phyloP scores from a whole-genome alignment of 2,329 filamentous ascomycete genomes.

The Talaromyces funiculosus region DNA sequence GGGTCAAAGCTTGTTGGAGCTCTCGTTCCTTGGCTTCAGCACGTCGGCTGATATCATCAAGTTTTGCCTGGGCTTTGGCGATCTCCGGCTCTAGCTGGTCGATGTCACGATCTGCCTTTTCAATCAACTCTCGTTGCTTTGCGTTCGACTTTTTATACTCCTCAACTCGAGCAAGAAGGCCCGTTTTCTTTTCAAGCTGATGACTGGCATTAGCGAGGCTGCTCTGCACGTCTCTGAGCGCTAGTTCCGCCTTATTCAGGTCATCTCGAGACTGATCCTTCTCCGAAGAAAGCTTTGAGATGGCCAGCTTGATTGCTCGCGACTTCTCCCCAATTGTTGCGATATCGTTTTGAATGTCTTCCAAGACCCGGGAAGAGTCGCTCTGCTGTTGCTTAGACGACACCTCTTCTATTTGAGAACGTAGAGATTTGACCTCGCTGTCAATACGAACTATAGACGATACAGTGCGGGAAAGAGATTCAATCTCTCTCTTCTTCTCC shows the following conservation, averaged over 20 bases:
- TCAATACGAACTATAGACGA: conserved; percentile 67
- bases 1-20: conserved; percentile 64
- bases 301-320: conserved; percentile 56
- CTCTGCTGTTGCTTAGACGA: conserved; percentile 67
- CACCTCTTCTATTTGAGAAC: conserved; percentile 68
- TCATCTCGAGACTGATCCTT: conserved; percentile 65
- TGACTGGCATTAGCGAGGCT: conserved; percentile 65
- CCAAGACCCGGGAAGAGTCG: conserved; percentile 62
- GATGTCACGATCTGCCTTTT: conserved; percentile 65
- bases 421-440: conserved; percentile 65
- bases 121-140: conserved; percentile 65
- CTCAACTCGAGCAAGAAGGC: conserved; percentile 65
- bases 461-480: conserved; percentile 70
- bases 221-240: conserved; percentile 67
- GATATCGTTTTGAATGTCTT: conserved; percentile 77
- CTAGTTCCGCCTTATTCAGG: conserved; percentile 67
- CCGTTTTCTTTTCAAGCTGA: conserved; percentile 74
- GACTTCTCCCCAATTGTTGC: conserved; percentile 62
- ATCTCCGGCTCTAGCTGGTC: conserved; percentile 70
- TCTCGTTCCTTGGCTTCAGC: conserved; percentile 68
- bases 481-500: conserved; percentile 65
- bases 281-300: conserved; percentile 62
- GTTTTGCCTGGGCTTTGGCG: conserved; percentile 65
- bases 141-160: conserved; percentile 62
- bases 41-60: conserved; percentile 68